These are phyloP conservation scores for Fusarium humuli DNA, from an alignment of 2,329 filamentous ascomycete genomes.

Conservation along the genomic window DNA sequence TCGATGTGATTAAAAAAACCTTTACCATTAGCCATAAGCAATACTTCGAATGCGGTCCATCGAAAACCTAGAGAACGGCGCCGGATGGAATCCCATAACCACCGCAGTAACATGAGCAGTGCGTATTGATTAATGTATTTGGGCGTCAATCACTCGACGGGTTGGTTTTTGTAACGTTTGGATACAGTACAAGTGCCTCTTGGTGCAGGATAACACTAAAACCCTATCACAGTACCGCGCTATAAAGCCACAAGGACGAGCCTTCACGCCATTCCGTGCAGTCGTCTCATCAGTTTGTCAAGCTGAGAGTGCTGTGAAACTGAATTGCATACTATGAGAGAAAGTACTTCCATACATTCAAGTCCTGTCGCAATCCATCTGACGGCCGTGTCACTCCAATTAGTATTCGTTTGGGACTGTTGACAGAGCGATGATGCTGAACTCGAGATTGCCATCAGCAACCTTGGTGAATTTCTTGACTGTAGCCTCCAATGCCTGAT, in stretches of 20 bases:
- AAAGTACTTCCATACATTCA: neutral
- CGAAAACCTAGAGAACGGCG: neutral
- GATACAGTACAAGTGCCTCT: neutral
- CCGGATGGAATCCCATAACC: neutral
- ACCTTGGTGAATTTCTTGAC: slow-evolving; percentile 58
- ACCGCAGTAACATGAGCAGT: neutral
- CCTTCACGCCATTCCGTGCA: too few species aligned
- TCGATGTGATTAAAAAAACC: neutral
- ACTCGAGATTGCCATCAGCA: slow-evolving; percentile 52
- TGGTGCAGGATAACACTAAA: neutral
- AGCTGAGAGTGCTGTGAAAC: neutral
- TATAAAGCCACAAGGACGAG: neutral
- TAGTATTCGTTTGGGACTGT: slow-evolving; percentile 31
- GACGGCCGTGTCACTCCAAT: too few species aligned
- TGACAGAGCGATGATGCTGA: slow-evolving; percentile 55
- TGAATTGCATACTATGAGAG: neutral
- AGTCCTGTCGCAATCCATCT: neutral
- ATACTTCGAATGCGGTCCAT: neutral
- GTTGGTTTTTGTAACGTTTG: neutral
- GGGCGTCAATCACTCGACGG: neutral
- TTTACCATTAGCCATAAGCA: neutral
- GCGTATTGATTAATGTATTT: neutral
- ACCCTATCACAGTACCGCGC: neutral
- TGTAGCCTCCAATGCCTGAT: slow-evolving; percentile 74
- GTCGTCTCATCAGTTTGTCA: neutral